phyloP scores from a whole-genome alignment of 208 protist species.

The Crithidia mellificae region DNA sequence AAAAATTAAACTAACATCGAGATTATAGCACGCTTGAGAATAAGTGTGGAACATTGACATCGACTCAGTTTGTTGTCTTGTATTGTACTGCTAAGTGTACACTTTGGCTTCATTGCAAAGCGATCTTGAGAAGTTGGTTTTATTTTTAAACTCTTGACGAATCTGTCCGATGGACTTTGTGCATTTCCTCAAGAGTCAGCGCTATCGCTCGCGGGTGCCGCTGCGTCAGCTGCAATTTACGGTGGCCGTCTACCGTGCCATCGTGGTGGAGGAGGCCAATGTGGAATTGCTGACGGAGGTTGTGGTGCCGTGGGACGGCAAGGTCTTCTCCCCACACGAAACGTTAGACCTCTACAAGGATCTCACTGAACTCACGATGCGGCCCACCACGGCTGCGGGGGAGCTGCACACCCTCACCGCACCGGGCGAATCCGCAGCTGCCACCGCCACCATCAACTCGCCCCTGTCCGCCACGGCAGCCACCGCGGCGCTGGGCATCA shows the following conservation, averaged over 20 bases:
- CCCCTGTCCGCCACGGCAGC: too few relatives aligned
- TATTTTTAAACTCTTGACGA: too few relatives aligned
- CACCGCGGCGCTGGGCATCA: not conserved
- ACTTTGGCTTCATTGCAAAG: too few relatives aligned
- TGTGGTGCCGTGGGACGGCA: slow-evolving; percentile 62
- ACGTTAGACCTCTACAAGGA: slow-evolving; percentile 39
- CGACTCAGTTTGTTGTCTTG: too few relatives aligned
- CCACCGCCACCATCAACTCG: not conserved
- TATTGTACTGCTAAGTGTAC: too few relatives aligned
- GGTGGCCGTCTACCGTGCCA: slow-evolving; percentile 63
- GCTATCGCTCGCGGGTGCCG: slow-evolving; percentile 55
- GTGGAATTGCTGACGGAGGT: slow-evolving; percentile 46
- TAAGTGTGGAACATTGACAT: too few relatives aligned
- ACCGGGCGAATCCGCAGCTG: not conserved
- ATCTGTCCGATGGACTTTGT: slow-evolving; percentile 48
- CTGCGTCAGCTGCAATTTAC: slow-evolving; percentile 54
- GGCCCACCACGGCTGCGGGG: not conserved
- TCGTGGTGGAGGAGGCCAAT: slow-evolving; percentile 66
- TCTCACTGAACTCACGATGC: not conserved
- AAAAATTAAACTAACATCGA: too few relatives aligned
- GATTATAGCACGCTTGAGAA: too few relatives aligned
- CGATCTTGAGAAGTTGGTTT: too few relatives aligned
- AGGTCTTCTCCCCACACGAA: slow-evolving; percentile 67
- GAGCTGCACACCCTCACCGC: not conserved
- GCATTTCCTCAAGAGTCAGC: slow-evolving; percentile 58